Percentiles rank a stretch among this genome's conserved stretches.
Evolutionary conservation across 495 filamentous ascomycete species (phyloP).

Genomic region (Talaromyces thailandensis): DNA sequence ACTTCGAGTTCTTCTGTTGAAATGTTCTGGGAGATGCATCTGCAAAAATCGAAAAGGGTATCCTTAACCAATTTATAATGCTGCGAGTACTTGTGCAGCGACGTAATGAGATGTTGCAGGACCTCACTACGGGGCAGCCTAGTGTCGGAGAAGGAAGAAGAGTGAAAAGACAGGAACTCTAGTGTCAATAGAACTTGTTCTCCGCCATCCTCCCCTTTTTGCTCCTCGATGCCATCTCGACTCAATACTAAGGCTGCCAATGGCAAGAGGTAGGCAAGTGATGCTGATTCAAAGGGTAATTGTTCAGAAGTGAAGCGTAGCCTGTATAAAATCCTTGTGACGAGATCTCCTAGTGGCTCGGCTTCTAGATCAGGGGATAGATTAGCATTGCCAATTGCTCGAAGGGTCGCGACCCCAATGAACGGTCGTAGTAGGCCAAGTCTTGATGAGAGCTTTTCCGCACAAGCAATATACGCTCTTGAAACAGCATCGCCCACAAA

Average conservation of each 20-base stretch:
- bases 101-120: conserved; percentile 56
- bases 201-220: conserved; percentile 56
- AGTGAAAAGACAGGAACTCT: conserved; percentile 87
- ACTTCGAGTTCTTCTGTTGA: conserved; percentile 56
- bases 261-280: conserved; percentile 79
- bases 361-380: conserved; percentile 60
- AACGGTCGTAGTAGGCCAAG: conserved; percentile 70
- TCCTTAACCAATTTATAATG: conserved; percentile 95
- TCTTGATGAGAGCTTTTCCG: conserved; percentile 64
- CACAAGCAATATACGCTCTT: conserved; percentile 64
- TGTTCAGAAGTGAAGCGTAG: conserved; percentile 86
- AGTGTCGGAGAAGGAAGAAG: conserved; percentile 58
- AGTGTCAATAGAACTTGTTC: conserved; percentile 86
- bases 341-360: conserved; percentile 75
- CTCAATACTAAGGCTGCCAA: conserved; percentile 66
- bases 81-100: conserved; percentile 83
- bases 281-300: conserved; percentile 76
- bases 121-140: conserved; percentile 69
- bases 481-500: conserved; percentile 75
- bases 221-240: conserved; percentile 66
- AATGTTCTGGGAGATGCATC: conserved; percentile 71
- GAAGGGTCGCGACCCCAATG: conserved; percentile 77
- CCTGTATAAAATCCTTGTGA: conserved; percentile 85
- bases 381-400: conserved; percentile 63
- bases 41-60: conserved; percentile 73